phyloP scores from a whole-genome alignment of 202 grass and related monocot genomes.

The Cymbopogon flexuosus region DNA sequence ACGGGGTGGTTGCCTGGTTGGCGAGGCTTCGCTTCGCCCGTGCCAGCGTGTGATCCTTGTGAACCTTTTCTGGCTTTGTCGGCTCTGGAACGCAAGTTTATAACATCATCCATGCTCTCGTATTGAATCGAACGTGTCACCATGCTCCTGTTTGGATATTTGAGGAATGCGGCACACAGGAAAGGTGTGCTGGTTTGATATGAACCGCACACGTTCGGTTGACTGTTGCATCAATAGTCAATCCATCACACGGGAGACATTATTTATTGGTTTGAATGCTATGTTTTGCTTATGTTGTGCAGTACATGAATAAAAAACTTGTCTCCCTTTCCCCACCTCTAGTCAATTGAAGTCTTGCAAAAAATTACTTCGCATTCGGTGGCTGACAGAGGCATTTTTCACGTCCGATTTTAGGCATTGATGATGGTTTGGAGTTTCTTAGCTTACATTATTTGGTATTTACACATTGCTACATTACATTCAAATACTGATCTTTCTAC shows the following conservation, averaged over 20 bases:
- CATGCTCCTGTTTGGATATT: neutral
- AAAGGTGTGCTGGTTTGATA: neutral
- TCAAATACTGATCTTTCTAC: too few relatives aligned
- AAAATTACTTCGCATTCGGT: neutral
- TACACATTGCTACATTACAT: too few relatives aligned
- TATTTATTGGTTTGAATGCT: neutral
- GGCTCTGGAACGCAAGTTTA: neutral
- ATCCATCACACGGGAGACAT: neutral
- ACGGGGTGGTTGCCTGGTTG: neutral
- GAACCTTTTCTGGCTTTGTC: neutral
- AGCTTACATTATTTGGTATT: too few relatives aligned
- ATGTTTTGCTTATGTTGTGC: neutral
- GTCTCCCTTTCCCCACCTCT: neutral
- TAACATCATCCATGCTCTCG: neutral
- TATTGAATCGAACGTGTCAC: neutral
- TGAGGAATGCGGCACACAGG: neutral
- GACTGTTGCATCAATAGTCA: neutral
- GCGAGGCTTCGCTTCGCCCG: neutral
- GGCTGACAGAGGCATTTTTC: too few relatives aligned
- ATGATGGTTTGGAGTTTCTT: too few relatives aligned
- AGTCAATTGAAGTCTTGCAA: neutral
- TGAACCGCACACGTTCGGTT: neutral
- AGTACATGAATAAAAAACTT: neutral
- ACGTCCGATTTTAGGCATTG: too few relatives aligned
- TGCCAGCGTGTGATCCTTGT: conserved; percentile 8